Evolutionary conservation across 768 basidiomycete species (phyloP).

Genomic region (Lactarius deliciosus): DNA sequence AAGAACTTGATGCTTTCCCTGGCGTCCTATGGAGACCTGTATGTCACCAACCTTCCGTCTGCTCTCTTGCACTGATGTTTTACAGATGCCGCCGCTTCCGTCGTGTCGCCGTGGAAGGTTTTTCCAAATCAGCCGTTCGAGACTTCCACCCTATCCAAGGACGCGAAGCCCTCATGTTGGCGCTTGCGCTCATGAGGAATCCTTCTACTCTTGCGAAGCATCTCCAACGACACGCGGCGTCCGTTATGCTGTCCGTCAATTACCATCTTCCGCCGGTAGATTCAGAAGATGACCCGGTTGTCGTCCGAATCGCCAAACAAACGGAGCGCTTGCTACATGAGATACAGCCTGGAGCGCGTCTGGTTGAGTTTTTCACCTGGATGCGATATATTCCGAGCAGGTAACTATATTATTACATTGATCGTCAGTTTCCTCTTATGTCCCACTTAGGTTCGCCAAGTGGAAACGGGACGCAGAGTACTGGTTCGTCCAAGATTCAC

Average conservation of each 20-base stretch:
- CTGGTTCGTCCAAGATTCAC: conserved; percentile 13
- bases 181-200: conserved; percentile 32
- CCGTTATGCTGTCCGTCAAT: conserved; percentile 32
- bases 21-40: conserved; percentile 31
- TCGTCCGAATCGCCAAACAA: background rate
- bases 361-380: background rate
- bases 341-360: background rate
- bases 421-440: background rate
- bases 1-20: conserved; percentile 33
- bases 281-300: conserved; percentile 16
- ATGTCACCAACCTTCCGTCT: background rate
- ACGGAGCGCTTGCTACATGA: background rate
- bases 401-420: background rate
- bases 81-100: conserved; percentile 32
- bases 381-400: conserved; percentile 7
- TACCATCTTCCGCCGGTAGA: conserved; percentile 10
- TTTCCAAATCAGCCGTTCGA: conserved; percentile 33
- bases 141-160: conserved; percentile 35
- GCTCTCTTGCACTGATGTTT: background rate
- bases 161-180: conserved; percentile 33
- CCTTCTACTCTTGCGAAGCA: conserved; percentile 33
- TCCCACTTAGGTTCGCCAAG: background rate
- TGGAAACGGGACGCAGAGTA: conserved; percentile 22
- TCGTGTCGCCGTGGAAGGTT: conserved; percentile 31
- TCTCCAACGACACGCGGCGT: conserved; percentile 27